Evolutionary conservation across 495 filamentous ascomycete species (phyloP).

Genomic region (Cudoniella acicularis): DNA sequence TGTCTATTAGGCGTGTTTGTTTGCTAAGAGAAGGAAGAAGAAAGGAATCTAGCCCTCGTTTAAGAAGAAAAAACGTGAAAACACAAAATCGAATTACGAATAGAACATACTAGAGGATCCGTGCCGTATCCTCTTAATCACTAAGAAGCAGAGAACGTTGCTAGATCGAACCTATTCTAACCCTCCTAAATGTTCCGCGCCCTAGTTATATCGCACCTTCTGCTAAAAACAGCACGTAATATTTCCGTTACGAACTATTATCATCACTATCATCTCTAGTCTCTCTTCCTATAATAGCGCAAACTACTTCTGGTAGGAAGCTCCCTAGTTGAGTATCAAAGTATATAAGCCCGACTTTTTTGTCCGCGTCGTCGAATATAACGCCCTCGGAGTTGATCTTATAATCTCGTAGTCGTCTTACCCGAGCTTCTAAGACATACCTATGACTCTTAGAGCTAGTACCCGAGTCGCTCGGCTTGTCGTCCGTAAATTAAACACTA

Average conservation of each 20-base stretch:
- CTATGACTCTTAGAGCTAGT: no score
- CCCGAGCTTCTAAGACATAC: neutral
- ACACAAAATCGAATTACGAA: neutral
- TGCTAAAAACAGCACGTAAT: neutral
- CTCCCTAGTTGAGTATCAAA: neutral
- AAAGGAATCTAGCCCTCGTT: neutral
- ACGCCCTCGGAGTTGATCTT: neutral
- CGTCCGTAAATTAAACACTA: neutral
- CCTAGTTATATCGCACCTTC: neutral
- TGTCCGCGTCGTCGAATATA: neutral
- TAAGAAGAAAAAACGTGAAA: no score
- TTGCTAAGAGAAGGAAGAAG: neutral
- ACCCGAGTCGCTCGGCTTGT: neutral
- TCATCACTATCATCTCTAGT: neutral
- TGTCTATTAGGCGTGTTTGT: no score
- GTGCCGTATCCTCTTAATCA: neutral
- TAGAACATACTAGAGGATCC: neutral
- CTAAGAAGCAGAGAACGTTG: neutral
- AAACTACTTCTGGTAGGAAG: neutral
- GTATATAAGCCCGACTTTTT: neutral
- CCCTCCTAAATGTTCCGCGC: neutral
- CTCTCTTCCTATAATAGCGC: neutral
- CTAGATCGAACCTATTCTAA: neutral
- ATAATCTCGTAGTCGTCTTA: neutral
- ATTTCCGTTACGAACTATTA: neutral